These are phyloP conservation scores for Termitomyces sp. DNA, from an alignment of 768 basidiomycete genomes.

Conservation along the genomic window DNA sequence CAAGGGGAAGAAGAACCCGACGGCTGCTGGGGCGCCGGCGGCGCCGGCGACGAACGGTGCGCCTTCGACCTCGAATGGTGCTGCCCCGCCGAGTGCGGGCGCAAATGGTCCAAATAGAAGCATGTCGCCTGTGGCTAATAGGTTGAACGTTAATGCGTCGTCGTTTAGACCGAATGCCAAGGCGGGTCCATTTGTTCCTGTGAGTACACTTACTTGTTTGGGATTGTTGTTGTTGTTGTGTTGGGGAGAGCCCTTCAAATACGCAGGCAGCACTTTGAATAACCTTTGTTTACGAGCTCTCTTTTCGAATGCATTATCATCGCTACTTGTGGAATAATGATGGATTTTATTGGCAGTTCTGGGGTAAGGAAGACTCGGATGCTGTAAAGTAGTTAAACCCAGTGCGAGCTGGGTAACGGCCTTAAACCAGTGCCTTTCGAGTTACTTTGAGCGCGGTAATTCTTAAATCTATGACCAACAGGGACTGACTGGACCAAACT, in stretches of 20 bases:
- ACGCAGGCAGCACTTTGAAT: too few species aligned
- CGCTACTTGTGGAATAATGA: too few species aligned
- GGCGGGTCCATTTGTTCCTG: conserved; percentile 73
- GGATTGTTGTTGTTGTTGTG: too few species aligned
- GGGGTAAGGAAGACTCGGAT: conserved; percentile 18
- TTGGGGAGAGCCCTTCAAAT: too few species aligned
- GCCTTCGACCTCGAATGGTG: conserved; percentile 19
- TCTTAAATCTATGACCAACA: too few species aligned
- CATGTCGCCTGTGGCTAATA: conserved; percentile 54
- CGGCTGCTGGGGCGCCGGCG: conserved; percentile 21
- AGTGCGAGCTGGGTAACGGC: too few species aligned
- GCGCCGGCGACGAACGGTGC: conserved; percentile 28
- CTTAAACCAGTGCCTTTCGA: too few species aligned
- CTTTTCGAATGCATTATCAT: too few species aligned
- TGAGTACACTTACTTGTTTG: conserved; percentile 26
- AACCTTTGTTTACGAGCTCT: too few species aligned
- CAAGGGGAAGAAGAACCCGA: conserved; percentile 63
- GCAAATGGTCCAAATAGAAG: conserved; percentile 24
- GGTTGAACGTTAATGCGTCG: conserved; percentile 85
- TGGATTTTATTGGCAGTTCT: neutral
- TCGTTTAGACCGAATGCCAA: conserved; percentile 89
- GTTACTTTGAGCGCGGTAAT: too few species aligned
- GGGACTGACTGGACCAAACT: too few species aligned
- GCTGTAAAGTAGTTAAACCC: too few species aligned
- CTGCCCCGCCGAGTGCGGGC: conserved; percentile 11